A percentile compares a stretch with the other conserved stretches of the same genome.
Evolutionary conservation across 441 rosid species (phyloP).

Genomic region (Monsonia emarginata): DNA sequence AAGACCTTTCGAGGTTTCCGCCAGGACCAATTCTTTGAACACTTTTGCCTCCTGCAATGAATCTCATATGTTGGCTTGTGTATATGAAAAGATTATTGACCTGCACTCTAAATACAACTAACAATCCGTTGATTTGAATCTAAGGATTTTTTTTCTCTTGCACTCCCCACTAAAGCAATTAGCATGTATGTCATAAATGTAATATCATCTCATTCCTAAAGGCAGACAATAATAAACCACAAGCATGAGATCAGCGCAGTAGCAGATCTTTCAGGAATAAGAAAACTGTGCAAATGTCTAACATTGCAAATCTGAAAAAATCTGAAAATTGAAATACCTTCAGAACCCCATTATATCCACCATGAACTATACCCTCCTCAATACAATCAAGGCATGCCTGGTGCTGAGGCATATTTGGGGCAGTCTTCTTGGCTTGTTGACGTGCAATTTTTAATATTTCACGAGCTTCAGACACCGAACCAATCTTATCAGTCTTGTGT

Average conservation of each 20-base stretch:
- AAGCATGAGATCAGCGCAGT: not conserved
- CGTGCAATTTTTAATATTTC: conserved; percentile 20
- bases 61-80: not conserved
- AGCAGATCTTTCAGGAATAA: not conserved
- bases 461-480: conserved; percentile 22
- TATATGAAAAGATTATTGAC: not conserved
- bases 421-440: conserved; percentile 11
- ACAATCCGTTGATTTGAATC: not conserved
- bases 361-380: conserved; percentile 24
- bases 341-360: conserved; percentile 18
- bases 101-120: not conserved
- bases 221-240: not conserved
- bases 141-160: not conserved
- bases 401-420: conserved; percentile 27
- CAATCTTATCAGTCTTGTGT: conserved; percentile 23
- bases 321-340: conserved; percentile 15
- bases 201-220: not conserved
- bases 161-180: too few species aligned
- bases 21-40: conserved; percentile 16
- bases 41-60: conserved; percentile 22
- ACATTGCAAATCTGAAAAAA: not conserved
- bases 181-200: too few species aligned
- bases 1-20: conserved; percentile 19
- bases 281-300: not conserved
- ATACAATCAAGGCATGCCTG: conserved; percentile 24